Evolutionary conservation across 2,329 filamentous ascomycete genomes (phyloP).

Genomic region (Xylaria sp.): DNA sequence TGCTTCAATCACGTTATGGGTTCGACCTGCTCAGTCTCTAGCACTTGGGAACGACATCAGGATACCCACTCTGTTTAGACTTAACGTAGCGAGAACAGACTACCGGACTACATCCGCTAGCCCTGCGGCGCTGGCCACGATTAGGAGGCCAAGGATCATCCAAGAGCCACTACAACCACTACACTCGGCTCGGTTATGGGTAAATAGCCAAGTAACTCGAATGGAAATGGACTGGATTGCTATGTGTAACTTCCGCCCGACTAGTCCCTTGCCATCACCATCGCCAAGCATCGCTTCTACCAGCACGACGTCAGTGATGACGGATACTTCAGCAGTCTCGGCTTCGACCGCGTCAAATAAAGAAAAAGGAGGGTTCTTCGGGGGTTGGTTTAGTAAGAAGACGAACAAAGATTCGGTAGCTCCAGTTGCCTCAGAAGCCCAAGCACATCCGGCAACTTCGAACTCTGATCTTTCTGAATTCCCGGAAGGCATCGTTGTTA

Average conservation of each 20-base stretch:
- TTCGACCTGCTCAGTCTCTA: not conserved
- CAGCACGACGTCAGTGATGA: constrained; percentile 40
- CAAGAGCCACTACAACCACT: constrained; percentile 42
- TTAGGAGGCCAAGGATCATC: constrained; percentile 50
- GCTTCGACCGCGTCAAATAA: constrained; percentile 35
- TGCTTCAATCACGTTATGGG: constrained; percentile 13
- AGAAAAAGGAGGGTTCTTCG: constrained; percentile 39
- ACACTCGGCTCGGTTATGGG: constrained; percentile 46
- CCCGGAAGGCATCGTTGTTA: constrained; percentile 40
- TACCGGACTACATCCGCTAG: constrained; percentile 51
- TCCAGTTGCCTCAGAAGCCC: constrained; percentile 23
- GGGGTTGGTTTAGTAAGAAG: constrained; percentile 44
- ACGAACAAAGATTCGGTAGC: constrained; percentile 37
- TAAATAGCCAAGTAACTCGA: constrained; percentile 24
- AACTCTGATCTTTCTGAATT: constrained; percentile 37
- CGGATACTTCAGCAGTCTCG: constrained; percentile 41
- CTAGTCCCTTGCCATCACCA: constrained; percentile 42
- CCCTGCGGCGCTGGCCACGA: constrained; percentile 52
- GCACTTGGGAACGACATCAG: not conserved
- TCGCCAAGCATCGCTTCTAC: constrained; percentile 35
- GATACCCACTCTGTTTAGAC: constrained; percentile 45
- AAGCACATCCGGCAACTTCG: constrained; percentile 8
- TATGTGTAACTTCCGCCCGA: constrained; percentile 43
- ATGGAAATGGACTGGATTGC: constrained; percentile 47
- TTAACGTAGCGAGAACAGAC: constrained; percentile 47